Conservation (phyloP, 2,329 filamentous ascomycete genomes). For the Epichloe elymi region DNA sequence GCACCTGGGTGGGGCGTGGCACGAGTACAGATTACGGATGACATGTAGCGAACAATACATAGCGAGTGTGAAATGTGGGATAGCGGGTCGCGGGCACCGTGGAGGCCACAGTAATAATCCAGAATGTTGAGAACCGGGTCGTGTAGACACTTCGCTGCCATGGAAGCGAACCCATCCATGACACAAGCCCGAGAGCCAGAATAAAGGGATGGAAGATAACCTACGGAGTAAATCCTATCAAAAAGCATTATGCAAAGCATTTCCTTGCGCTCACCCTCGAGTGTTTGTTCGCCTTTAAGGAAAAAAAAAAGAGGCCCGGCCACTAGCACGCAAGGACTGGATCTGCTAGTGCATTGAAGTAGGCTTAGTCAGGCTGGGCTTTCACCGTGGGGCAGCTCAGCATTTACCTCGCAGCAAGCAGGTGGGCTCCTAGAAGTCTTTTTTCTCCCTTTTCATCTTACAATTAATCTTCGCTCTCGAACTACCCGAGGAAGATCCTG, state of each 20-base stretch:
- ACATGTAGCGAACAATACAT: background rate
- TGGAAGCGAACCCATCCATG: background rate
- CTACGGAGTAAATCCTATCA: too few species aligned
- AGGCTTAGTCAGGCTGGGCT: background rate
- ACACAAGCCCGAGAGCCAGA: background rate
- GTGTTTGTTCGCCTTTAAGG: too few species aligned
- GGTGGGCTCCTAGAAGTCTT: background rate
- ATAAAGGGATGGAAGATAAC: too few species aligned
- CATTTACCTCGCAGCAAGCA: background rate
- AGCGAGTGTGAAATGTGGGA: background rate
- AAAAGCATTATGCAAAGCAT: too few species aligned
- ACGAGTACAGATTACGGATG: background rate
- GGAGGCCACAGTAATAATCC: background rate
- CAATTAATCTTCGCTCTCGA: constrained; percentile 29
- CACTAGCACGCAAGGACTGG: background rate
- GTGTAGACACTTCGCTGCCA: too few species aligned
- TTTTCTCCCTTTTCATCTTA: constrained; percentile 32
- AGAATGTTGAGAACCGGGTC: too few species aligned
- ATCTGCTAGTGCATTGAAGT: background rate
- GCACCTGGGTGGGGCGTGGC: too few species aligned
- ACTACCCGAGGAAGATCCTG: constrained; percentile 19
- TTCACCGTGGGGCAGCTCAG: background rate
- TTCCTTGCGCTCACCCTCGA: too few species aligned
- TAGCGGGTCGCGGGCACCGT: constrained; percentile 2
- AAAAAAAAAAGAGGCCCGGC: background rate